These are phyloP conservation scores for Penicillium paradoxum DNA, from an alignment of 495 filamentous ascomycete species.

Conservation along the genomic window DNA sequence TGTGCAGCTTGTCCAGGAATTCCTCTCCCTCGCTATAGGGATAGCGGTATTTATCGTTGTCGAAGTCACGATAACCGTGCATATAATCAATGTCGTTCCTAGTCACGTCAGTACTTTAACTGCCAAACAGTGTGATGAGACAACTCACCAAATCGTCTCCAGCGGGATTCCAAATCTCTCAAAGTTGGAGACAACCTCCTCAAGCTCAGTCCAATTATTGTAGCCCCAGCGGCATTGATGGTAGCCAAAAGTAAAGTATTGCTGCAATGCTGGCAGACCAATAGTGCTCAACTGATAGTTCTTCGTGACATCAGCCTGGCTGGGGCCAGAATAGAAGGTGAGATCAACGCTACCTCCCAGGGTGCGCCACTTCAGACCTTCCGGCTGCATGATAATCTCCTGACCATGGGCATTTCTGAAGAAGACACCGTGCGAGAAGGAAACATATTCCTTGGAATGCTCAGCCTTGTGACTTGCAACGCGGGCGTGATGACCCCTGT, in stretches of 20 bases:
- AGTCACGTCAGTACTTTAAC: neutral
- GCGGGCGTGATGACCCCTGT: slow-evolving; percentile 49
- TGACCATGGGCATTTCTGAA: slow-evolving; percentile 66
- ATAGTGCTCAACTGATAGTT: slow-evolving; percentile 52
- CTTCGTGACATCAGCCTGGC: slow-evolving; percentile 50
- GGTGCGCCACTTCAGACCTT: slow-evolving; percentile 71
- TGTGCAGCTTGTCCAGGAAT: slow-evolving; percentile 63
- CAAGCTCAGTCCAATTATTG: slow-evolving; percentile 50
- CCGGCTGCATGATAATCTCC: slow-evolving; percentile 60
- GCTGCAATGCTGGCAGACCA: slow-evolving; percentile 59
- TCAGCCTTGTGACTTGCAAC: slow-evolving; percentile 52
- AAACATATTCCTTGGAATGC: slow-evolving; percentile 51
- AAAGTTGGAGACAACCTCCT: slow-evolving; percentile 54
- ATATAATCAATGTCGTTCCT: slow-evolving; percentile 57
- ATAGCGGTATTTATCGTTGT: slow-evolving; percentile 49
- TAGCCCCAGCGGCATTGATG: slow-evolving; percentile 68
- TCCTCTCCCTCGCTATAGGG: slow-evolving; percentile 45
- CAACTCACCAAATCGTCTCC: slow-evolving; percentile 62
- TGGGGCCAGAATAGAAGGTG: slow-evolving; percentile 59
- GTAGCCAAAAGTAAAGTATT: slow-evolving; percentile 58
- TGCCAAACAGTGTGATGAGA: neutral
- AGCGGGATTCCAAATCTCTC: slow-evolving; percentile 56
- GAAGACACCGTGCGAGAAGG: slow-evolving; percentile 59
- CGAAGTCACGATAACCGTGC: slow-evolving; percentile 55
- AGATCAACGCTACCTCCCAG: slow-evolving; percentile 60